Evolutionary conservation across 2,329 filamentous ascomycete genomes (phyloP).

Genomic region (Fonsecaea monophora): DNA sequence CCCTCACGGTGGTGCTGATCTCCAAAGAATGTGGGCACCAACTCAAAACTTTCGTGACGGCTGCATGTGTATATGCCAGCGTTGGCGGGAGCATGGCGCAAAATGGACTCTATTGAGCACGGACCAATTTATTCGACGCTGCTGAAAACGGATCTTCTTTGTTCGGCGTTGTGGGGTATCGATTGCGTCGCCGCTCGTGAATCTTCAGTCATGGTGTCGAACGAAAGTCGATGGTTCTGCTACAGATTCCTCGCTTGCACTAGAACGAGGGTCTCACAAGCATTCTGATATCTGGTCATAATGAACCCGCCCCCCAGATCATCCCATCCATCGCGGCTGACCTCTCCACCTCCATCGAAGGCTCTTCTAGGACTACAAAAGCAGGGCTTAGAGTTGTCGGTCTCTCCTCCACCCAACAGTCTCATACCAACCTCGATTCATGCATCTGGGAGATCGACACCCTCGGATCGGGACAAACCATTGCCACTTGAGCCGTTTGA

Average conservation of each 20-base stretch:
- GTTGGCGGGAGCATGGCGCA: constrained; percentile 4
- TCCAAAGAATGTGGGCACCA: constrained; percentile 28
- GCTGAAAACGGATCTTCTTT: constrained; percentile 28
- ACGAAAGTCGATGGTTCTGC: background rate
- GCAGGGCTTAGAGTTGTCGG: constrained; percentile 34
- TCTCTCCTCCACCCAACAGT: constrained; percentile 20
- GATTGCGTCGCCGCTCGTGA: background rate
- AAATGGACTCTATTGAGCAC: constrained; percentile 18
- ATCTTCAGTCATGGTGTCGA: constrained; percentile 5
- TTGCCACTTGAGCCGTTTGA: constrained; percentile 35
- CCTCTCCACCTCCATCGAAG: constrained; percentile 35
- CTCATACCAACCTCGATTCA: constrained; percentile 23
- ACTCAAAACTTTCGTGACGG: constrained; percentile 15
- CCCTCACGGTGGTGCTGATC: constrained; percentile 4
- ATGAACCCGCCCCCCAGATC: constrained; percentile 29
- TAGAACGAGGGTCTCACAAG: constrained; percentile 6
- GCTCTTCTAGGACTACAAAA: constrained; percentile 37
- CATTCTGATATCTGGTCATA: constrained; percentile 1
- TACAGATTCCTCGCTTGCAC: background rate
- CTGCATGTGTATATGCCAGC: constrained; percentile 8
- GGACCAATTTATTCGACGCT: background rate
- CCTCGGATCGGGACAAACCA: constrained; percentile 36
- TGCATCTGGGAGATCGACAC: constrained; percentile 29
- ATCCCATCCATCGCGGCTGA: constrained; percentile 21
- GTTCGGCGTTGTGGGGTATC: constrained; percentile 14